Conservation (phyloP, 1,284 basidiomycete genomes). For the Agaricales sp. region DNA sequence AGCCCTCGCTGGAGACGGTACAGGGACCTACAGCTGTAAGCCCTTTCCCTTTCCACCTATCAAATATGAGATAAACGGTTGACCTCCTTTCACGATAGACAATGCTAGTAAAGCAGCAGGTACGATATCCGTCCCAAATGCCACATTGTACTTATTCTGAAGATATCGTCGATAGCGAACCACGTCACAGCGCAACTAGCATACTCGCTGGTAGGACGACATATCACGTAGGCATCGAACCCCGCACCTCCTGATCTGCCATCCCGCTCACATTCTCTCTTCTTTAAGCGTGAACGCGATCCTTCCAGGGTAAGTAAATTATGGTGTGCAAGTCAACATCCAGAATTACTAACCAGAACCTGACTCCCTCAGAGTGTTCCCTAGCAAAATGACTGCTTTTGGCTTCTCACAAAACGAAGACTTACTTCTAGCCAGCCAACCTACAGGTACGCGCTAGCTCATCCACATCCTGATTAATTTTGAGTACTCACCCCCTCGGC, state of each 20-base stretch:
- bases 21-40: conserved; percentile 78
- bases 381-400: conserved; percentile 80
- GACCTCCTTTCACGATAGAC: conserved; percentile 29
- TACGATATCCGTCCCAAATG: conserved; percentile 13
- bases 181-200: conserved; percentile 74
- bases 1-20: conserved; percentile 41
- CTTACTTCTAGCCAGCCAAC: conserved; percentile 39
- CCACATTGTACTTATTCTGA: background rate
- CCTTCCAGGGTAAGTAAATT: conserved; percentile 48
- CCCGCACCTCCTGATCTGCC: background rate
- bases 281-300: conserved; percentile 73
- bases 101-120: conserved; percentile 73
- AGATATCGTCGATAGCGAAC: conserved; percentile 37
- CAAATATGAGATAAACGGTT: conserved; percentile 1
- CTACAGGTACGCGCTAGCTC: conserved; percentile 35
- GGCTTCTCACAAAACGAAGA: conserved; percentile 56
- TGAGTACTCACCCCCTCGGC: background rate
- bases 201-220: conserved; percentile 48
- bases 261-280: conserved; percentile 5
- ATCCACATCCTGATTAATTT: background rate
- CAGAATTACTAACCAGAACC: conserved; percentile 1
- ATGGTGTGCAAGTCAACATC: background rate
- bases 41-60: background rate
- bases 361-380: conserved; percentile 49
- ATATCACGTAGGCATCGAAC: conserved; percentile 49